Conservation (phyloP, 805 yeast species). For the Yarrowia yakushimensis region DNA sequence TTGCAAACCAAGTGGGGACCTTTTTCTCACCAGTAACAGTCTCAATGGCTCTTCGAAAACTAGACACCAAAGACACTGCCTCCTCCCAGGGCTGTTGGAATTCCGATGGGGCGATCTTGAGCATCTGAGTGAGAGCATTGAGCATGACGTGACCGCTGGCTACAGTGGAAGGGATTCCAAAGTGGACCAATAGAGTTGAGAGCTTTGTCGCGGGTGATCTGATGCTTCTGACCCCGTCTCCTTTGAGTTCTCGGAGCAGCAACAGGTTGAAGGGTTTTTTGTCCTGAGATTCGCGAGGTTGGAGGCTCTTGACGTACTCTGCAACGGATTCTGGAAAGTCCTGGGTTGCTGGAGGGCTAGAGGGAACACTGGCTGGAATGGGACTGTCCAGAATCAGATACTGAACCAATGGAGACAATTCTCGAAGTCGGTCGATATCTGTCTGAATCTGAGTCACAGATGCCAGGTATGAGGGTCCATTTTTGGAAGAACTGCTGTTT, state of each 20-base stretch:
- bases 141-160: neutral
- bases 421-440: neutral
- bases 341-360: neutral
- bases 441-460: neutral
- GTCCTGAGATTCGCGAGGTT: neutral
- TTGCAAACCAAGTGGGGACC: neutral
- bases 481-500: neutral
- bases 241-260: slow-evolving; percentile 1
- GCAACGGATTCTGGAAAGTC: slow-evolving; percentile 2
- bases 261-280: neutral
- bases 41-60: neutral
- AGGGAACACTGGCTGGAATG: neutral
- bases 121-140: slow-evolving; percentile 2
- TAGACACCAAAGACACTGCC: neutral
- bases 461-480: neutral
- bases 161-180: neutral
- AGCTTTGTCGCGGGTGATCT: neutral
- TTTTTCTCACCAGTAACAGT: neutral
- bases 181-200: neutral
- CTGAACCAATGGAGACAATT: slow-evolving; percentile 7
- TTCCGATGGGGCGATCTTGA: neutral
- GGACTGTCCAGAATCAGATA: slow-evolving; percentile 4
- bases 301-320: neutral
- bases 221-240: slow-evolving; percentile 5
- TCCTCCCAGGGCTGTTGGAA: slow-evolving; percentile 5